Base-by-base conservation (phyloP, 257 asterid species). In the Solanum sejunctum region DNA sequence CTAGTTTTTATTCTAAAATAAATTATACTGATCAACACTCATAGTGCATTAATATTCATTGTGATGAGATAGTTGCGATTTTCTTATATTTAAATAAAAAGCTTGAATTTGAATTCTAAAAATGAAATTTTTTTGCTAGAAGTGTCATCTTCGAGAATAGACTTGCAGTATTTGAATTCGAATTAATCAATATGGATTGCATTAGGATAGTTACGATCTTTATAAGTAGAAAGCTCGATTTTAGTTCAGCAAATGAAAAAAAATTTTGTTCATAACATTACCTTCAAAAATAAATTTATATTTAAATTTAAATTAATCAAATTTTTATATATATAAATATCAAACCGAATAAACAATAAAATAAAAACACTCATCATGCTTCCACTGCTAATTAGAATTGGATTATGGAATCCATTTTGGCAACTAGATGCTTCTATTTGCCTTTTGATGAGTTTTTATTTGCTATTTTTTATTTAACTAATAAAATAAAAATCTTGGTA, bases 251-350 rank as follows among this genome's bases (percentile, higher is more conserved):
- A 6, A 54, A 54, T 54, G 3, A 1, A 0, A 64, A 66, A 64
- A 26, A 7, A 2, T 12, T 0, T 0, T 6, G 2, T 26, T 64
- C 2, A 0, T 2, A 12, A 43, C 8, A 1, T 0, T 6, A 20
- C 1, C 20, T 1, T 26, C 8, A 0, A 26, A 26, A 64, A 26
- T 26, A 6, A 16, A 0, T 2, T 1, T 3, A 12, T 0, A 0
- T 2, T 13, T 0, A n/a, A 66, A 66, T 0, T 7, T 0, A 0
- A 7, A 66, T 28, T 7, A 28, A 13, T 66, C 3, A 0, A 3
- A 28, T 12, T 66, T 15, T 3, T 13, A 66, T 28, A 1, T 1
- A 0, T 0, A 7, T 28, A 66, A 0, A 7, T 28, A 66, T 0
- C n/a, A 7, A 1, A 13, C 3, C 1, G 3, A 1, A 17, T 6